Conservation (phyloP, 75 land plant genomes). For the Picea sitchensis region DNA sequence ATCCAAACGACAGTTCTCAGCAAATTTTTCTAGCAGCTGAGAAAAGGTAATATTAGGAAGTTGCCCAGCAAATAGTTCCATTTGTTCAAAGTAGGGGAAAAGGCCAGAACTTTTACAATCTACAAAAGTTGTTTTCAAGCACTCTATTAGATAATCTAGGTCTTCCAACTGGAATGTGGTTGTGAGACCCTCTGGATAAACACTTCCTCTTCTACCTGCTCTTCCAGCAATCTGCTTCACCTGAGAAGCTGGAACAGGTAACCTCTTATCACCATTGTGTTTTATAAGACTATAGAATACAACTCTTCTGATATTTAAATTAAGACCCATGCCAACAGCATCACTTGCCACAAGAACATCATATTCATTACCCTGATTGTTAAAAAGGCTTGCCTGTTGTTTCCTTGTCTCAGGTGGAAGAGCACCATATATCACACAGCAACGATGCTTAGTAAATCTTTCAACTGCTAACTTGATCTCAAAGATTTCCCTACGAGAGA, state of each 20-base stretch:
- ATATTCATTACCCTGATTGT: slow-evolving; percentile 79
- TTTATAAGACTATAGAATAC: slow-evolving; percentile 76
- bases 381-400: slow-evolving; percentile 89
- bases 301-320: slow-evolving; percentile 87
- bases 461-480: slow-evolving; percentile 90
- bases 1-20: slow-evolving; percentile 76
- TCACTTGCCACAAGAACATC: slow-evolving; percentile 98
- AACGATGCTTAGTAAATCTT: slow-evolving; percentile 72
- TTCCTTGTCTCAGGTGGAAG: slow-evolving; percentile 96
- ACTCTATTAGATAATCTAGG: slow-evolving; percentile 70
- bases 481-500: slow-evolving; percentile 93
- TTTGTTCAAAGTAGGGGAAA: slow-evolving; percentile 89
- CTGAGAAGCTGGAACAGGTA: slow-evolving; percentile 77
- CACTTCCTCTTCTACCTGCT: slow-evolving; percentile 92
- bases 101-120: slow-evolving; percentile 78
- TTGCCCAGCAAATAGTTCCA: slow-evolving; percentile 91
- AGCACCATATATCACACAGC: slow-evolving; percentile 98
- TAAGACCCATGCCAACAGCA: slow-evolving; percentile 99
- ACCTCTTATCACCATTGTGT: slow-evolving; percentile 76
- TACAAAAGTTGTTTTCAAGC: slow-evolving; percentile 79
- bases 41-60: slow-evolving; percentile 55
- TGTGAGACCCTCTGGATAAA: slow-evolving; percentile 79
- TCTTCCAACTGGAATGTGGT: slow-evolving; percentile 76
- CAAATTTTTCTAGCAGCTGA: slow-evolving; percentile 75
- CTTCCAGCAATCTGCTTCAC: slow-evolving; percentile 99